These are phyloP conservation scores for Marchantia polymorpha DNA, from an alignment of 225 moss, liverwort and hornwort genomes.

Conservation along the genomic window DNA sequence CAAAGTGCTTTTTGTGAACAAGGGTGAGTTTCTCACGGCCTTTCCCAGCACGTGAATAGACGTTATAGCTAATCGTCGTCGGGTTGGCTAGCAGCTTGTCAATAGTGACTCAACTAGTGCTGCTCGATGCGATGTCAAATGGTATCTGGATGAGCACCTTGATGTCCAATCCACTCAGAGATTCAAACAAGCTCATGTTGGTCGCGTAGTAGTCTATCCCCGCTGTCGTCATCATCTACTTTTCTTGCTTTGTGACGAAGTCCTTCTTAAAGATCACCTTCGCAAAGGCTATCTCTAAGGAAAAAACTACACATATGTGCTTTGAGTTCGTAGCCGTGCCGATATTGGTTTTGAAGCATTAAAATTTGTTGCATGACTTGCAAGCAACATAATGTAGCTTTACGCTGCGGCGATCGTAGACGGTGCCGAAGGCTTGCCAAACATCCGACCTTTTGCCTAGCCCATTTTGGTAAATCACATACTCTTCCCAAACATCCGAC, in stretches of 20 bases:
- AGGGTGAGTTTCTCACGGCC: too few relatives aligned
- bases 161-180: not conserved
- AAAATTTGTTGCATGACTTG: too few relatives aligned
- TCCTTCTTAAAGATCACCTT: not conserved
- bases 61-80: not conserved
- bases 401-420: not conserved
- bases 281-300: not conserved
- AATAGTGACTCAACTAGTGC: too few relatives aligned
- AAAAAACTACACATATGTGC: not conserved
- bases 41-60: not conserved
- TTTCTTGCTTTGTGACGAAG: too few relatives aligned
- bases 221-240: too few relatives aligned
- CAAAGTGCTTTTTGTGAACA: slow-evolving; percentile 4
- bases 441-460: too few relatives aligned
- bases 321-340: slow-evolving; percentile 6
- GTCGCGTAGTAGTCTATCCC: too few relatives aligned
- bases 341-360: too few relatives aligned
- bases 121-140: not conserved
- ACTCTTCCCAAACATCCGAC: too few relatives aligned
- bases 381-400: slow-evolving; percentile 2
- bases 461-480: too few relatives aligned
- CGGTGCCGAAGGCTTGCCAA: not conserved
- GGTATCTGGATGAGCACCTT: slow-evolving; percentile 4
- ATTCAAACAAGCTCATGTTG: not conserved
- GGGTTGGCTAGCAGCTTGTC: slow-evolving; percentile 1